phyloP scores from a whole-genome alignment of 2,329 filamentous ascomycete species.

The Penicillium verrucosum region DNA sequence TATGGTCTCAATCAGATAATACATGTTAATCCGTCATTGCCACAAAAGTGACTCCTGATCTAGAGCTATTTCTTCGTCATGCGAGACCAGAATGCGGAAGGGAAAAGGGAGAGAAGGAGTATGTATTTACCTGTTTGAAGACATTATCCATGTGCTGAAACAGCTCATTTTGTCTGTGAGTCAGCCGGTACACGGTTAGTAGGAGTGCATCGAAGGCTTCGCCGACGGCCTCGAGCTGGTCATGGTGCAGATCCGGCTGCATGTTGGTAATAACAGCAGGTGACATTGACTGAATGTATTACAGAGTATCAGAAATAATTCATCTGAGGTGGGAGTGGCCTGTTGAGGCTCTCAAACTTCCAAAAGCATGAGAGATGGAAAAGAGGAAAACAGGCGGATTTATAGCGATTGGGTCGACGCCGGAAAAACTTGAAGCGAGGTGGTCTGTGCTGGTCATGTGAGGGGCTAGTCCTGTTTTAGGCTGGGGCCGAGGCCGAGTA shows the following conservation, averaged over 20 bases:
- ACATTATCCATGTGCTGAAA: slow-evolving; percentile 38
- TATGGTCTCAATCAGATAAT: slow-evolving; percentile 50
- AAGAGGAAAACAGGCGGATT: slow-evolving; percentile 15
- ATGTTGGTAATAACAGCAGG: slow-evolving; percentile 28
- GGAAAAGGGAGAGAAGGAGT: neutral
- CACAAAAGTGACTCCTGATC: slow-evolving; percentile 67
- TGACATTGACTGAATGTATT: slow-evolving; percentile 28
- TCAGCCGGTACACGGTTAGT: slow-evolving; percentile 40
- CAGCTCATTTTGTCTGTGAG: slow-evolving; percentile 39
- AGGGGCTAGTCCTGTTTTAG: slow-evolving; percentile 3
- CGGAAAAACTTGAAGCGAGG: slow-evolving; percentile 35
- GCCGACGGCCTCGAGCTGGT: slow-evolving; percentile 36
- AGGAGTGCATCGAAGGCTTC: slow-evolving; percentile 43
- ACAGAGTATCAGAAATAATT: slow-evolving; percentile 21
- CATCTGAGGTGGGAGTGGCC: slow-evolving; percentile 20
- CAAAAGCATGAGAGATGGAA: slow-evolving; percentile 18
- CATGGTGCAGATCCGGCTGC: slow-evolving; percentile 31
- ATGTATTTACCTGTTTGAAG: slow-evolving; percentile 39
- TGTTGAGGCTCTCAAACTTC: slow-evolving; percentile 26
- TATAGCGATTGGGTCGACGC: slow-evolving; percentile 16
- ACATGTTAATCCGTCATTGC: slow-evolving; percentile 63
- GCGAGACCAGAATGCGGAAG: slow-evolving; percentile 26
- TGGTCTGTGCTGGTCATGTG: slow-evolving; percentile 35
- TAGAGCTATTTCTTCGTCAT: slow-evolving; percentile 67
- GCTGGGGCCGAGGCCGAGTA: neutral